A percentile compares a stretch with the other conserved stretches of the same genome.
These are phyloP conservation scores for Guillardia theta DNA, from an alignment of 78 protist genomes.

Conservation along the genomic window DNA sequence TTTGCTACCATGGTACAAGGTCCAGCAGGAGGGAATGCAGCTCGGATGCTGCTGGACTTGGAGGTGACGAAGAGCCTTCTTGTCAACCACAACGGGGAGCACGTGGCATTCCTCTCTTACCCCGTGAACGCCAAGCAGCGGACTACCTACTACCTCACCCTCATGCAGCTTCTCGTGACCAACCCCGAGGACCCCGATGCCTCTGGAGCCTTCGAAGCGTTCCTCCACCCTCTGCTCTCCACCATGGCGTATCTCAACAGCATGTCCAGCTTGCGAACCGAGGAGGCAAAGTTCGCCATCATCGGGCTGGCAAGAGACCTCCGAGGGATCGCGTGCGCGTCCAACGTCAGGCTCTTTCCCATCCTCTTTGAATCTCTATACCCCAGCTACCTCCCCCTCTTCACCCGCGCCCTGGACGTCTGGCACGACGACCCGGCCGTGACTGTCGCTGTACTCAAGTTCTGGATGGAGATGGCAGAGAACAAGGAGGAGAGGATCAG, in stretches of 20 bases:
- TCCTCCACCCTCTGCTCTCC: not conserved
- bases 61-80: not conserved
- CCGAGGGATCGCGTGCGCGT: not conserved
- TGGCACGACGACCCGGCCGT: not conserved
- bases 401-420: not conserved
- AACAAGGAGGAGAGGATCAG: not conserved
- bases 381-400: not conserved
- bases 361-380: not conserved
- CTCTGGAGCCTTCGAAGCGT: not conserved
- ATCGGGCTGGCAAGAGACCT: not conserved
- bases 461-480: not conserved
- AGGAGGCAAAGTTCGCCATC: not conserved
- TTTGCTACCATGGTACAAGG: not conserved
- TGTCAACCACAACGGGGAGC: not conserved
- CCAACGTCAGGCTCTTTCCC: not conserved
- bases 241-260: not conserved
- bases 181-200: not conserved
- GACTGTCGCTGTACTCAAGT: not conserved
- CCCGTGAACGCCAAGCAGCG: not conserved
- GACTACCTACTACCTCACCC: conserved; percentile 19
- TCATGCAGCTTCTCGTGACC: not conserved
- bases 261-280: not conserved
- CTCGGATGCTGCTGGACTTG: not conserved
- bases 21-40: not conserved
- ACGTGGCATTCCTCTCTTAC: not conserved